These are phyloP conservation scores for Phylloporus rhodoxanthus DNA, from an alignment of 768 basidiomycete genomes.

Conservation along the genomic window DNA sequence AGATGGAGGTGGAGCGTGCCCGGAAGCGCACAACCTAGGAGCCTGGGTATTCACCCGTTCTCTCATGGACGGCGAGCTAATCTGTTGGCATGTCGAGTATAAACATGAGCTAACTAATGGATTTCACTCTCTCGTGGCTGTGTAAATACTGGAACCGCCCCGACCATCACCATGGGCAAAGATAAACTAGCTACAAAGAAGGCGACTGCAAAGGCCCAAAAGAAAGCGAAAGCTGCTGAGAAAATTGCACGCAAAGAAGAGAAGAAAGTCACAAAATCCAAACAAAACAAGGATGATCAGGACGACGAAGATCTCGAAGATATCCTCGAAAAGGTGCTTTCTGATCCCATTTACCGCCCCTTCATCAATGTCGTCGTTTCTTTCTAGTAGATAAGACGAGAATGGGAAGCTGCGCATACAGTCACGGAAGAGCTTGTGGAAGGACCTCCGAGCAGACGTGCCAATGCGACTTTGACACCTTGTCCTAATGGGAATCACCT, in stretches of 20 bases:
- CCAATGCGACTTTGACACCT: slow-evolving; percentile 75
- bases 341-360: background rate
- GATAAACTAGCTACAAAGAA: slow-evolving; percentile 33
- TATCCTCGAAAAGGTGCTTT: slow-evolving; percentile 69
- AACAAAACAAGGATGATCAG: slow-evolving; percentile 47
- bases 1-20: slow-evolving; percentile 45
- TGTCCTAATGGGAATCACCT: slow-evolving; percentile 78
- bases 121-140: background rate
- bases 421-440: slow-evolving; percentile 83
- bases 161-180: slow-evolving; percentile 13
- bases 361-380: background rate
- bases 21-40: slow-evolving; percentile 10
- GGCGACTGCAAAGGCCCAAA: slow-evolving; percentile 48
- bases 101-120: background rate
- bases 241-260: slow-evolving; percentile 67
- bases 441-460: slow-evolving; percentile 76
- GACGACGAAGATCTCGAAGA: slow-evolving; percentile 78
- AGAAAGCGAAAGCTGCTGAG: slow-evolving; percentile 60
- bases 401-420: slow-evolving; percentile 77
- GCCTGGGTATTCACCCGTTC: background rate
- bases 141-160: background rate
- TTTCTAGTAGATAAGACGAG: slow-evolving; percentile 62
- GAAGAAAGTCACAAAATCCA: slow-evolving; percentile 46
- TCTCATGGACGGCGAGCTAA: background rate
- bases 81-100: background rate